Percentiles rank a stretch among this genome's conserved stretches.
These are phyloP conservation scores for Alnus glutinosa DNA, from an alignment of 306 rosid species.

Conservation along the genomic window DNA sequence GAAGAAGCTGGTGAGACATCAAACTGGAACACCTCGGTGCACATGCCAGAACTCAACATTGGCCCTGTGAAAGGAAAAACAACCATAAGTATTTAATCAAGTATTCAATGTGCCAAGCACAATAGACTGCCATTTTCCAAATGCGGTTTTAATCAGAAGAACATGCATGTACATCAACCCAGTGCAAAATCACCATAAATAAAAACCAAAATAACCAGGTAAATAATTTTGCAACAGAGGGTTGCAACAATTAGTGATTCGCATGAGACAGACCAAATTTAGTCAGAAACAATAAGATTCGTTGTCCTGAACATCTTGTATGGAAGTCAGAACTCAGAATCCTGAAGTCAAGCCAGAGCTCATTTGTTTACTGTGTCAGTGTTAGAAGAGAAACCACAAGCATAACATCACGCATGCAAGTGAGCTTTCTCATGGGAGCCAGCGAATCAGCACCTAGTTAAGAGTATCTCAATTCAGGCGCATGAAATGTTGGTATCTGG, in stretches of 20 bases:
- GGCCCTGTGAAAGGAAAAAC: conserved; percentile 63
- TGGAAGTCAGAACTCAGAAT: background rate
- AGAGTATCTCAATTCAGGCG: background rate
- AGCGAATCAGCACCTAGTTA: background rate
- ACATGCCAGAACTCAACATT: conserved; percentile 92
- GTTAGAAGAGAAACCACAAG: background rate
- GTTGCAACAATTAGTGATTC: background rate
- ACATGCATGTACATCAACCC: background rate
- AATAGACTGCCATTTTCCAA: background rate
- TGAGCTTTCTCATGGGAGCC: background rate
- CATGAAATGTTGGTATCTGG: background rate
- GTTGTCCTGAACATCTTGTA: background rate
- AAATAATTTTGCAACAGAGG: background rate
- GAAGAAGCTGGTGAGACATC: conserved; percentile 62
- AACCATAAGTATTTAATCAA: conserved; percentile 20
- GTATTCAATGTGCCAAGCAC: conserved; percentile 2
- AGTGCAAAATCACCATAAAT: conserved; percentile 1
- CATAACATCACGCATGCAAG: background rate
- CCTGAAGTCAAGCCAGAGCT: background rate
- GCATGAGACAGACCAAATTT: background rate
- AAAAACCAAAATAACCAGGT: background rate
- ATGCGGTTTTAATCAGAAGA: background rate
- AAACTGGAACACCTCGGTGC: conserved; percentile 97
- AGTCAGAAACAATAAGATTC: background rate
- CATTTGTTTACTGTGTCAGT: background rate